These are phyloP conservation scores for Brettanomyces naardenensis DNA, from an alignment of 805 yeast species.

Conservation along the genomic window DNA sequence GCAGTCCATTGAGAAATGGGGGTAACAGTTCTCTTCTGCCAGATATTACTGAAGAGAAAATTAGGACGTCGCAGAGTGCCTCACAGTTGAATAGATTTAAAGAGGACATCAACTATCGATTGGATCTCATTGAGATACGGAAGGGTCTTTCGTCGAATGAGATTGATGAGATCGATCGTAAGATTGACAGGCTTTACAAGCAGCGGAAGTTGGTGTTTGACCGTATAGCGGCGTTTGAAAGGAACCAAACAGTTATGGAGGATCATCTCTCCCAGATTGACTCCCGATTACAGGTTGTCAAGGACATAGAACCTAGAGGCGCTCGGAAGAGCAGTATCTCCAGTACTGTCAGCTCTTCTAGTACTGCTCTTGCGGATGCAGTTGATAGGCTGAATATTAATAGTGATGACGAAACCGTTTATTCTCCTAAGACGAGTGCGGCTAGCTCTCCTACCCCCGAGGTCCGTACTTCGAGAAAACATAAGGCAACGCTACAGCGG, in stretches of 20 bases:
- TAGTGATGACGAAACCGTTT: conserved; percentile 9
- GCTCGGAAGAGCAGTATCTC: no score
- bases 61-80: conserved; percentile 34
- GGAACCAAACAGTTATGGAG: conserved; percentile 50
- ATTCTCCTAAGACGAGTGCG: conserved; percentile 18
- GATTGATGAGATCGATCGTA: conserved; percentile 53
- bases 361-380: not conserved
- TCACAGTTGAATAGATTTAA: conserved; percentile 30
- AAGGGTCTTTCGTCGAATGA: conserved; percentile 60
- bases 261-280: conserved; percentile 35
- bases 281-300: conserved; percentile 34
- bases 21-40: conserved; percentile 15
- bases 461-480: conserved; percentile 31
- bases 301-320: conserved; percentile 25
- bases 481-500: conserved; percentile 57
- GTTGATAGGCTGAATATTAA: conserved; percentile 21
- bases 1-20: not conserved
- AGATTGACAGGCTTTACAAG: conserved; percentile 42
- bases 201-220: conserved; percentile 49
- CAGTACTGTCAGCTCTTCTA: no score
- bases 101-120: conserved; percentile 32
- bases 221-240: conserved; percentile 52
- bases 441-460: conserved; percentile 14
- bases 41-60: conserved; percentile 33
- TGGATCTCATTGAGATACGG: conserved; percentile 52